Evolutionary conservation across 164 flowering plant genomes (phyloP), one percentile per base, ranked within the genome.

Genomic region (Chimonanthus salicifolius): DNA sequence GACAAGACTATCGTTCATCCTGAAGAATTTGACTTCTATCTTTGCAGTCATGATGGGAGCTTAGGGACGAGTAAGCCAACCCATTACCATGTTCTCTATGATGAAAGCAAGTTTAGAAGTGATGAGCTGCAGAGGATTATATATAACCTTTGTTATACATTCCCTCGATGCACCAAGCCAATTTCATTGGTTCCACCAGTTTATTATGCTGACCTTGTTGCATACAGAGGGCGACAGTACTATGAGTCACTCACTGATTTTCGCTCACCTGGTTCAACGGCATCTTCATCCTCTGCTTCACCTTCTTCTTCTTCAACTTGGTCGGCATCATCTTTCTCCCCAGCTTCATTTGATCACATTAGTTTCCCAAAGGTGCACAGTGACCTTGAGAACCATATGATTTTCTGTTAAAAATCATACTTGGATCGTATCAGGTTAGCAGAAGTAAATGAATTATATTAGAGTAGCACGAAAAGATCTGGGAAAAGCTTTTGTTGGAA

Each of bases 51-150:
- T 69, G 78, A 83, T 76, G 98, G 98, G 10, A 71, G 71, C 47
- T 44, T 90, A 6, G 98, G 98, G 45, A 93, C 97, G 7, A 93
- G 98, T 85, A 91, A 89, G 82, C 85, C 97, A 43, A 88, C 94
- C 2, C 95, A 90, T 72, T 94, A 94, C 74, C 80, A 86, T 74
- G 92, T 86, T 4, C 74, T 94, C 3, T 86, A 79, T 81, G 95
- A 94, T 73, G 95, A 92, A 72, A 84, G 88, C 67, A 33, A 50
- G 3, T 89, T 90, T 49, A 70, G 82, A 33, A 88, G 95, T 10
- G 92, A 92, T 47, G 74, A 82, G 47, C 48, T 94, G 76, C 92
- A 94, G 79, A 80, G 78, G 78, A 78, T 94, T 18, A 87, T 92
- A n/a, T 90, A 91, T 65, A 58, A 84, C 75, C 60, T 92, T 81